A percentile compares a stretch with the other conserved stretches of the same genome.
phyloP scores from a whole-genome alignment of 495 filamentous ascomycete species.

The Amphirosellinia nigrospora region DNA sequence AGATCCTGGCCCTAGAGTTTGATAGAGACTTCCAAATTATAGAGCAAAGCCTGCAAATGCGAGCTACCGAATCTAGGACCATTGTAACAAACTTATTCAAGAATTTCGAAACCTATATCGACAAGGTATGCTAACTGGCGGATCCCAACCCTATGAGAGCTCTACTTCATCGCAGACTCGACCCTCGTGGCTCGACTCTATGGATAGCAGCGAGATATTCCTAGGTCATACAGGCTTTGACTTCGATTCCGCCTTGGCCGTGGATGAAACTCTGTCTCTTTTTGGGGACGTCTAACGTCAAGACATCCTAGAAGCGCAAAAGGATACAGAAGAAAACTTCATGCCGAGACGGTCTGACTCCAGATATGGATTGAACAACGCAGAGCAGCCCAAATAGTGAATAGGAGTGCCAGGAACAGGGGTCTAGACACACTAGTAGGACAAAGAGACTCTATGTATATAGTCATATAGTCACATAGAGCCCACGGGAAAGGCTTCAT shows the following conservation, averaged over 20 bases:
- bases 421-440: too few species aligned
- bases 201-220: background rate
- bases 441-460: too few species aligned
- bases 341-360: background rate
- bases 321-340: background rate
- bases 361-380: background rate
- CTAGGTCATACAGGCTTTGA: background rate
- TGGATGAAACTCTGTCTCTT: background rate
- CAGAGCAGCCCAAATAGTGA: background rate
- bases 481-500: background rate
- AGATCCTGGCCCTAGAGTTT: constrained; percentile 12
- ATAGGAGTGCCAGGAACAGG: too few species aligned
- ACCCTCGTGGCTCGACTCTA: background rate
- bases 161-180: background rate
- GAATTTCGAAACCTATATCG: constrained; percentile 9
- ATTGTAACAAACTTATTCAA: constrained; percentile 9
- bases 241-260: background rate
- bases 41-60: constrained; percentile 12
- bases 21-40: constrained; percentile 26
- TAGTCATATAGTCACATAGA: too few species aligned
- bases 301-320: background rate
- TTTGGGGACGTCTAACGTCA: background rate
- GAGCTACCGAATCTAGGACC: background rate
- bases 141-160: background rate
- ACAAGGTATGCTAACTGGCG: background rate